Percentiles rank a stretch among this genome's conserved stretches.
phyloP scores from a whole-genome alignment of 768 basidiomycete genomes.

The Leccinum uliginosum region DNA sequence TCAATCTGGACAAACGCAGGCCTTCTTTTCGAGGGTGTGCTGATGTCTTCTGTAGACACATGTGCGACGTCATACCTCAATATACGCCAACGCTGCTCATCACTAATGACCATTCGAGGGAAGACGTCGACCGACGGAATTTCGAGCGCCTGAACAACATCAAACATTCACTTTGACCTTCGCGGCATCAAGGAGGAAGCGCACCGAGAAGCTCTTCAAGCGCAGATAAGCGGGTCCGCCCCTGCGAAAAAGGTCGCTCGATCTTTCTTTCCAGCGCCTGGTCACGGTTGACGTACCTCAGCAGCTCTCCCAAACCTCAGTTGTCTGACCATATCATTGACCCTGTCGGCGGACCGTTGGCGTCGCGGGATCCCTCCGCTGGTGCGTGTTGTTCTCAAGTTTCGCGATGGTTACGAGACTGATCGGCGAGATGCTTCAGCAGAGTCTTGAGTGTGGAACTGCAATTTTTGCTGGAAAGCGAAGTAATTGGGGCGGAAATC shows the following conservation, averaged over 20 bases:
- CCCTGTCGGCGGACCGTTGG: constrained; percentile 42
- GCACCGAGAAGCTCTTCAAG: constrained; percentile 53
- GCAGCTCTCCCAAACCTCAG: constrained; percentile 66
- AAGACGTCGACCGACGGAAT: constrained; percentile 58
- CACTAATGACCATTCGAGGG: constrained; percentile 42
- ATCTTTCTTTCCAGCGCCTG: constrained; percentile 64
- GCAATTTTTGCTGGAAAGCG: constrained; percentile 62
- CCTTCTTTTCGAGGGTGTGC: constrained; percentile 24
- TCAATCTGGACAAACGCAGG: constrained; percentile 85
- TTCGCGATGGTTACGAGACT: not conserved
- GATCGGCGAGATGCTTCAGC: constrained; percentile 2
- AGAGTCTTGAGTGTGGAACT: constrained; percentile 76
- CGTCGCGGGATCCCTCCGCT: constrained; percentile 69
- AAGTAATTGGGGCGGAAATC: constrained; percentile 48
- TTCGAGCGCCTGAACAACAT: constrained; percentile 75
- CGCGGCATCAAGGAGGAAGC: constrained; percentile 75
- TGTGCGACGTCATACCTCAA: constrained; percentile 62
- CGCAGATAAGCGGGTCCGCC: constrained; percentile 37
- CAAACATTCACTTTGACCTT: constrained; percentile 71
- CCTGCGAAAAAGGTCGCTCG: constrained; percentile 53
- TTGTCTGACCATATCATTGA: constrained; percentile 70
- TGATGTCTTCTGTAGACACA: constrained; percentile 43
- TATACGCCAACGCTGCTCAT: constrained; percentile 44
- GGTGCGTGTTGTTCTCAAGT: constrained; percentile 40
- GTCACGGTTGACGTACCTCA: constrained; percentile 75